A percentile compares a stretch with the other conserved stretches of the same genome.
Conservation (phyloP, 257 asterid genomes). For the Ophiorrhiza pumila region DNA sequence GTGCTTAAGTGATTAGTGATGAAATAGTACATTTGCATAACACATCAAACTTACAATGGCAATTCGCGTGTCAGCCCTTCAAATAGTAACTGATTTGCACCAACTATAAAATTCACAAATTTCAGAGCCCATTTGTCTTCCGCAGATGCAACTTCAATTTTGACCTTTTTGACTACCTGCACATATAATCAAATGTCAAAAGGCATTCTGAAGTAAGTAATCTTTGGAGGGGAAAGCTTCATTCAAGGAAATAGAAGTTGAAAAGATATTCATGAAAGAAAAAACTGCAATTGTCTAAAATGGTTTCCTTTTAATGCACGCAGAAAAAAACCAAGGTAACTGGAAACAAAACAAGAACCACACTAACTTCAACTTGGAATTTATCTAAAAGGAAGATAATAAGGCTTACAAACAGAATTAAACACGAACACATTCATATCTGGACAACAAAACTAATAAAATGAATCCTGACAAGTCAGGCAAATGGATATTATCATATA, state of each 20-base stretch:
- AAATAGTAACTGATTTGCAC: conserved; percentile 69
- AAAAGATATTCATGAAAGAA: too few relatives aligned
- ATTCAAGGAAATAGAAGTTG: too few relatives aligned
- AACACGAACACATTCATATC: neutral
- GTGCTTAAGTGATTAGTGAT: neutral
- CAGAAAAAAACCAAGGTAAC: too few relatives aligned
- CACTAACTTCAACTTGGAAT: neutral
- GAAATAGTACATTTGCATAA: neutral
- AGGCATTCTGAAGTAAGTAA: neutral
- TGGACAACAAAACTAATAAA: neutral
- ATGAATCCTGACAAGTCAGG: neutral
- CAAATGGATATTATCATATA: neutral
- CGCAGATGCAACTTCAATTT: conserved; percentile 42
- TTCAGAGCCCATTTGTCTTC: conserved; percentile 86
- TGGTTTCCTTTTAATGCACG: neutral
- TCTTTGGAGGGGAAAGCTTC: too few relatives aligned
- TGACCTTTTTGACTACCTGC: conserved; percentile 67
- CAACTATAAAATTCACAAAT: conserved; percentile 65
- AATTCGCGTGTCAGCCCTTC: conserved; percentile 89
- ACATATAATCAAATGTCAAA: conserved; percentile 20
- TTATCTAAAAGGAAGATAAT: neutral
- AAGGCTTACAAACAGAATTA: neutral
- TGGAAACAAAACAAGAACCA: neutral
- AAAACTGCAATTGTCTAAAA: too few relatives aligned
- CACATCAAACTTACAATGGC: conserved; percentile 65